These are phyloP conservation scores for Podila verticillata DNA, from an alignment of 192 early-diverging fungal genomes.

Conservation along the genomic window DNA sequence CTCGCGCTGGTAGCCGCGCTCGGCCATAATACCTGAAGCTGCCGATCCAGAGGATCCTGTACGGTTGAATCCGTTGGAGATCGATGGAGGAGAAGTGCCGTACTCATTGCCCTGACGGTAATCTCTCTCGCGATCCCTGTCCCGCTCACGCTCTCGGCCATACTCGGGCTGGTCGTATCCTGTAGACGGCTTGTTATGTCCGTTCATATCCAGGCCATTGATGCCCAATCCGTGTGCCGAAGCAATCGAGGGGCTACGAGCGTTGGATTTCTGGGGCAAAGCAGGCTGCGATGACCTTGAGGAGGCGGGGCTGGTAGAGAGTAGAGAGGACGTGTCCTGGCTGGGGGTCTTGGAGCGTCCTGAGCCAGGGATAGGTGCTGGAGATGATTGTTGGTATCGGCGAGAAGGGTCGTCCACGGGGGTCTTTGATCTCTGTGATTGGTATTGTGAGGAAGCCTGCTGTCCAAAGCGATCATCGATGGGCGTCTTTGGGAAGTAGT, in stretches of 20 bases:
- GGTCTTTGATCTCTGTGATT: constrained; percentile 4
- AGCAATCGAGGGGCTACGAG: constrained; percentile 42
- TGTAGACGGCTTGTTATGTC: constrained; percentile 36
- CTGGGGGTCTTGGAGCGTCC: constrained; percentile 40
- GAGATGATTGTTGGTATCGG: constrained; percentile 14
- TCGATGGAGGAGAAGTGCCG: constrained; percentile 21
- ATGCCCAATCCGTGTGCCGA: constrained; percentile 48
- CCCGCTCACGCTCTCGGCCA: constrained; percentile 22
- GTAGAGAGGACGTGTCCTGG: constrained; percentile 16
- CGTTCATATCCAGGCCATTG: constrained; percentile 33
- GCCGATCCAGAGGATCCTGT: constrained; percentile 39
- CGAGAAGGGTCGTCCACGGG: constrained; percentile 28
- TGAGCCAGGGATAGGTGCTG: constrained; percentile 24
- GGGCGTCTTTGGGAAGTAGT: constrained; percentile 37
- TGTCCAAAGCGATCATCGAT: neutral
- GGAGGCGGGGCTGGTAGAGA: constrained; percentile 32
- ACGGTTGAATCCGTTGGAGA: constrained; percentile 34
- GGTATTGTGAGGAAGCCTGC: constrained; percentile 2
- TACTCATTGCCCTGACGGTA: constrained; percentile 15
- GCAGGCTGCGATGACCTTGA: constrained; percentile 25
- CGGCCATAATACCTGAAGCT: constrained; percentile 28
- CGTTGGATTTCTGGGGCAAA: constrained; percentile 45
- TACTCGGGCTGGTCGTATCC: neutral
- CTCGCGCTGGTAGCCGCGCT: constrained; percentile 28
- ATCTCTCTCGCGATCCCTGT: constrained; percentile 8